Conservation (phyloP, 805 yeast species). For the Komagataella populi region DNA sequence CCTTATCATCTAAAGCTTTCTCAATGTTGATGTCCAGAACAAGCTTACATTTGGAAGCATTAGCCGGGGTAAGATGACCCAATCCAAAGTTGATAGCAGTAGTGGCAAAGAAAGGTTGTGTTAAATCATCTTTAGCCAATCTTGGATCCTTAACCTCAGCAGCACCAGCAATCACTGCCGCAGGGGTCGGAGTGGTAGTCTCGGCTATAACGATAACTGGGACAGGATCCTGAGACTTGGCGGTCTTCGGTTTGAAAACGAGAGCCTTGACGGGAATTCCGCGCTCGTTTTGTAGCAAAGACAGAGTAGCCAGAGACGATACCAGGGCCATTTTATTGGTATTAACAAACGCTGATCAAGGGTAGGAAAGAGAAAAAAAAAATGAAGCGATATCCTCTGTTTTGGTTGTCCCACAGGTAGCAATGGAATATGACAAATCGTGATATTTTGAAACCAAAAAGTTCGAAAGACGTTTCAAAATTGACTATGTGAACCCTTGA, state of each 20-base stretch:
- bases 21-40: slow-evolving; percentile 39
- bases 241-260: slow-evolving; percentile 85
- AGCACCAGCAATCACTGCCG: slow-evolving; percentile 46
- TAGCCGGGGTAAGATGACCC: slow-evolving; percentile 31
- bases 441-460: background rate
- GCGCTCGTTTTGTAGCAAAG: slow-evolving; percentile 39
- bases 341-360: background rate
- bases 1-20: slow-evolving; percentile 31
- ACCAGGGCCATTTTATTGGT: slow-evolving; percentile 42
- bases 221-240: slow-evolving; percentile 64
- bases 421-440: background rate
- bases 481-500: background rate
- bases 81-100: slow-evolving; percentile 49
- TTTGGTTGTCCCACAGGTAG: background rate
- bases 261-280: slow-evolving; percentile 54
- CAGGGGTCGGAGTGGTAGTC: slow-evolving; percentile 56
- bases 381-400: background rate
- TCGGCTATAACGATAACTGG: slow-evolving; percentile 76
- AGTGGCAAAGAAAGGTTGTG: slow-evolving; percentile 44
- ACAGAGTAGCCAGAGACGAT: slow-evolving; percentile 52
- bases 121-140: slow-evolving; percentile 72
- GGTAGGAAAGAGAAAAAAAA: background rate
- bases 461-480: background rate
- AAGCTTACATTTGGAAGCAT: slow-evolving; percentile 47
- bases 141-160: slow-evolving; percentile 76